Conservation (phyloP, 1,139 yeast genomes). For the Suhomyces chickasaworum region DNA sequence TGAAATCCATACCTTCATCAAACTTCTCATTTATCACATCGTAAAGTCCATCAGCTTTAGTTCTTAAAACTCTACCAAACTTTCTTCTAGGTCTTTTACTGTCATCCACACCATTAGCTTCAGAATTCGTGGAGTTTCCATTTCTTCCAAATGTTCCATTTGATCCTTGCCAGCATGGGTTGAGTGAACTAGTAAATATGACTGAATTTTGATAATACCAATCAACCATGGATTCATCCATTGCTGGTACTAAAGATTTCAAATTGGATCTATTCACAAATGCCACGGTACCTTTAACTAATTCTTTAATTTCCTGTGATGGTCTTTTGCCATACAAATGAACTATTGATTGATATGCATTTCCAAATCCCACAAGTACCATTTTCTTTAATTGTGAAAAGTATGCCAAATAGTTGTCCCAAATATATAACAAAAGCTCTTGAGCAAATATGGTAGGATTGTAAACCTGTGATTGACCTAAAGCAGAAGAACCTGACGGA, state of each 20-base stretch:
- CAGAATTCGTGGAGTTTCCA: slow-evolving; percentile 16
- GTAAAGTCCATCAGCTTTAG: slow-evolving; percentile 72
- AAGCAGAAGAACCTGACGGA: slow-evolving; percentile 20
- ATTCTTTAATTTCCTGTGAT: slow-evolving; percentile 53
- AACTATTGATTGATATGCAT: slow-evolving; percentile 83
- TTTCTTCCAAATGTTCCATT: slow-evolving; percentile 22
- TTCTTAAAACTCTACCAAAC: slow-evolving; percentile 82
- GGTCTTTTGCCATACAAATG: slow-evolving; percentile 84
- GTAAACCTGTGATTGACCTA: slow-evolving; percentile 36
- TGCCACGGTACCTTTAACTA: slow-evolving; percentile 72
- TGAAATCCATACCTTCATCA: slow-evolving; percentile 82
- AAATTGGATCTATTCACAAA: slow-evolving; percentile 67
- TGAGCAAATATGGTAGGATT: slow-evolving; percentile 71
- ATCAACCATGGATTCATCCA: slow-evolving; percentile 86
- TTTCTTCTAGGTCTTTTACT: slow-evolving; percentile 82
- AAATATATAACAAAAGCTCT: slow-evolving; percentile 72
- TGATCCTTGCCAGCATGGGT: slow-evolving; percentile 73
- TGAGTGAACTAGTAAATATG: slow-evolving; percentile 72
- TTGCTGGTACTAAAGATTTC: slow-evolving; percentile 77
- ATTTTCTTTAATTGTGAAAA: slow-evolving; percentile 67
- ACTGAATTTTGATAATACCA: slow-evolving; percentile 91
- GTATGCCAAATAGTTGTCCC: slow-evolving; percentile 89
- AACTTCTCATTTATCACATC: slow-evolving; percentile 79
- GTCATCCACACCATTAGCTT: slow-evolving; percentile 37
- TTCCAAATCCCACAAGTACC: slow-evolving; percentile 87